Conservation (phyloP, 352 stramenopile genomes). For the Phytopythium cucurbitacearum region DNA sequence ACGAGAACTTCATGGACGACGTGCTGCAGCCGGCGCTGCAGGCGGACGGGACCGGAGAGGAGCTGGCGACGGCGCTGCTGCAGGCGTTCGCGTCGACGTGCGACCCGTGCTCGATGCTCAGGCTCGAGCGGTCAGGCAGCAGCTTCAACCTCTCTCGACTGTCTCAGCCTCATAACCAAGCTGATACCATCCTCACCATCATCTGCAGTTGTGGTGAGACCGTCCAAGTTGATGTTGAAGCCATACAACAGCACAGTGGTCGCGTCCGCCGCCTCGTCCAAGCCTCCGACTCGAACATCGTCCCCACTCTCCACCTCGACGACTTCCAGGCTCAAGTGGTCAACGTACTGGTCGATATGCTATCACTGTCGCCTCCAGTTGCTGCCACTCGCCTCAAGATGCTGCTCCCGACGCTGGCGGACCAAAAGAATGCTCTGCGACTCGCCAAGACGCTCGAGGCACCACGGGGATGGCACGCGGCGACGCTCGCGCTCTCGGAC, state of each 20-base stretch:
- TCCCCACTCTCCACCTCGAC: too few species aligned
- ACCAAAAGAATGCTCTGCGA: conserved; percentile 8
- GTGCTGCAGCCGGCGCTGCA: conserved; percentile 18
- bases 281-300: too few species aligned
- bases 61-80: conserved; percentile 21
- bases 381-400: conserved; percentile 1
- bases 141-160: too few species aligned
- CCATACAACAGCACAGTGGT: conserved; percentile 4
- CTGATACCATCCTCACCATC: background rate
- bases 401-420: conserved; percentile 7
- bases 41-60: conserved; percentile 8
- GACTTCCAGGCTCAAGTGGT: conserved; percentile 2
- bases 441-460: conserved; percentile 14
- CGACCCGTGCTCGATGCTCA: conserved; percentile 36
- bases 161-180: too few species aligned
- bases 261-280: too few species aligned
- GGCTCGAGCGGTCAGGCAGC: conserved; percentile 16
- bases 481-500: conserved; percentile 22
- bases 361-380: too few species aligned
- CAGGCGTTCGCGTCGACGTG: conserved; percentile 14
- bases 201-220: conserved; percentile 5
- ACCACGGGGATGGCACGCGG: conserved; percentile 32
- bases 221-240: background rate
- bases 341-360: background rate
- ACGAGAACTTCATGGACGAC: conserved; percentile 15